A percentile compares a stretch with the other conserved stretches of the same genome.
These are phyloP conservation scores for Pelargonium myrrhifolium DNA, from an alignment of 441 rosid species.

Conservation along the genomic window DNA sequence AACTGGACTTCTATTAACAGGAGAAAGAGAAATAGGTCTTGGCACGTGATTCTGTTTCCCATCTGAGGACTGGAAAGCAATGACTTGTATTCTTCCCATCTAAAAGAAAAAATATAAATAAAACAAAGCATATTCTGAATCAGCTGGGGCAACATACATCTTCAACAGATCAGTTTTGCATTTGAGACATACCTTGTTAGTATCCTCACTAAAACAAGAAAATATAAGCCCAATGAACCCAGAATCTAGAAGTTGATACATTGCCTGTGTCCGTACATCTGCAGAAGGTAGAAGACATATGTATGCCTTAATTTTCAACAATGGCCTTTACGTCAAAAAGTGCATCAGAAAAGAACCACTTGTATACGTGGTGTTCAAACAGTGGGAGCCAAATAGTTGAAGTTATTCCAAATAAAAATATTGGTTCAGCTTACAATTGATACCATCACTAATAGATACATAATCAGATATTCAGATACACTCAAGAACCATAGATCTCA, in stretches of 20 bases:
- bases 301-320: background rate
- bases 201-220: slow-evolving; percentile 88
- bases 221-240: slow-evolving; percentile 91
- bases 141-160: slow-evolving; percentile 11
- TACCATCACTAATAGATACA: background rate
- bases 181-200: slow-evolving; percentile 49
- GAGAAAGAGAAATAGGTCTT: slow-evolving; percentile 40
- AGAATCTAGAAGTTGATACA: slow-evolving; percentile 94
- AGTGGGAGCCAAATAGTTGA: slow-evolving; percentile 1
- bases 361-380: background rate
- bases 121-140: slow-evolving; percentile 12
- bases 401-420: background rate
- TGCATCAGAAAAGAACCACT: background rate
- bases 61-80: slow-evolving; percentile 93
- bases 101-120: slow-evolving; percentile 26
- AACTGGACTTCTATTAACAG: slow-evolving; percentile 42
- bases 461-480: slow-evolving; percentile 4
- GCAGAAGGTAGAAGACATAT: slow-evolving; percentile 23
- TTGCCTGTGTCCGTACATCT: slow-evolving; percentile 97
- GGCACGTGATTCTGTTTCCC: slow-evolving; percentile 55
- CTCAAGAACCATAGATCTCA: slow-evolving; percentile 7
- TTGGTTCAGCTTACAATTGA: background rate
- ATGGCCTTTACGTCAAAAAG: background rate
- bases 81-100: slow-evolving; percentile 96
- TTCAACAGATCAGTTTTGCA: slow-evolving; percentile 2